These are phyloP conservation scores for Cyanodermella asteris DNA, from an alignment of 2,329 filamentous ascomycete species.

Conservation along the genomic window DNA sequence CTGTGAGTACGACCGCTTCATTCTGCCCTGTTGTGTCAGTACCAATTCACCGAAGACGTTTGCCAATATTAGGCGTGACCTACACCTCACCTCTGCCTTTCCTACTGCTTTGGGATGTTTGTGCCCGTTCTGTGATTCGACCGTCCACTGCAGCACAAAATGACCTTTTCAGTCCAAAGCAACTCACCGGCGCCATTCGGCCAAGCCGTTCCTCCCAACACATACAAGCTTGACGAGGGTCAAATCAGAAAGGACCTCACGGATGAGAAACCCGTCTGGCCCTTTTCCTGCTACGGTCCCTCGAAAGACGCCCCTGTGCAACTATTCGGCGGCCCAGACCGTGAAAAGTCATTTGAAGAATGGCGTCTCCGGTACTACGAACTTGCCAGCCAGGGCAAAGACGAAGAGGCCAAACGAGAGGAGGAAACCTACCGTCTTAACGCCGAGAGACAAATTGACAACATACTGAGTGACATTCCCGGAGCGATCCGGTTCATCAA, in stretches of 20 bases:
- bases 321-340: conserved; percentile 54
- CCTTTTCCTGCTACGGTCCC: conserved; percentile 46
- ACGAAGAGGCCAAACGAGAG: conserved; percentile 28
- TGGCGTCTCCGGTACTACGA: conserved; percentile 52
- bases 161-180: not conserved
- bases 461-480: conserved; percentile 44
- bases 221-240: conserved; percentile 32
- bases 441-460: conserved; percentile 49
- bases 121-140: conserved; percentile 2
- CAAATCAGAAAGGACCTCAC: conserved; percentile 45
- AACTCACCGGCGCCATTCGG: not conserved
- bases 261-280: conserved; percentile 15
- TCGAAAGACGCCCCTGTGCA: conserved; percentile 56
- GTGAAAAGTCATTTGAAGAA: conserved; percentile 80
- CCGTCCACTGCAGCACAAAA: not conserved
- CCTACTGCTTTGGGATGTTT: not conserved
- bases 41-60: conserved; percentile 1
- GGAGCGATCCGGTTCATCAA: conserved; percentile 51
- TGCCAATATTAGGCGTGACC: not conserved
- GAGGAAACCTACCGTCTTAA: conserved; percentile 36
- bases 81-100: not conserved
- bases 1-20: conserved; percentile 5
- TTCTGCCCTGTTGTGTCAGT: not conserved
- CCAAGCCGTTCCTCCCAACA: not conserved
- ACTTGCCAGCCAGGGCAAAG: conserved; percentile 37